A percentile compares a stretch with the other conserved stretches of the same genome.
Conservation (phyloP, 306 rosid species). For the Lotus japonicus region DNA sequence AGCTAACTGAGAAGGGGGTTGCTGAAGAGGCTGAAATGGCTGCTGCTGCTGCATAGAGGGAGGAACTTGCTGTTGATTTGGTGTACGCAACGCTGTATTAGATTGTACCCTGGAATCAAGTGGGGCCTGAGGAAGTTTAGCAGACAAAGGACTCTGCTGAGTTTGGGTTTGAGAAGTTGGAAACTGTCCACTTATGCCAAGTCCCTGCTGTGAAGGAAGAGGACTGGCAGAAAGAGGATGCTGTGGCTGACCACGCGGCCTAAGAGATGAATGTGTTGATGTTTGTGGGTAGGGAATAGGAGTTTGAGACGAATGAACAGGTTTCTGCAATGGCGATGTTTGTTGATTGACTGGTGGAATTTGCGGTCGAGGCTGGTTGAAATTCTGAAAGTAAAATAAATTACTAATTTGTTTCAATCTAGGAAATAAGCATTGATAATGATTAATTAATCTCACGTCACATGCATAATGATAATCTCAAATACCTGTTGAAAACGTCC, state of each 20-base stretch:
- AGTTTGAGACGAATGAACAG: constrained; percentile 57
- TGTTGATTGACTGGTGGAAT: constrained; percentile 54
- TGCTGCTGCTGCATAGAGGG: constrained; percentile 46
- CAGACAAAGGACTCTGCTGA: constrained; percentile 45
- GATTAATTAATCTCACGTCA: constrained; percentile 9
- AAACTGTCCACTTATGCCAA: constrained; percentile 46
- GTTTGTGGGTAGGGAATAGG: constrained; percentile 48
- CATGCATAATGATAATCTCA: background rate
- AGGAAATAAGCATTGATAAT: constrained; percentile 15
- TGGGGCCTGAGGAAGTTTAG: constrained; percentile 37
- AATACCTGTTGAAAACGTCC: constrained; percentile 55
- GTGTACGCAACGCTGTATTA: constrained; percentile 25
- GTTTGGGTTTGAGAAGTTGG: constrained; percentile 59
- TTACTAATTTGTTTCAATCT: constrained; percentile 8
- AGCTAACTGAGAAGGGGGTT: constrained; percentile 81
- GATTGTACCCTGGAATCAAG: constrained; percentile 44
- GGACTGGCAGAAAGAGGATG: constrained; percentile 54
- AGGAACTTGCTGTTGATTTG: constrained; percentile 48
- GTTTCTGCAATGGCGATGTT: constrained; percentile 55
- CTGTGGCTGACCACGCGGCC: constrained; percentile 60
- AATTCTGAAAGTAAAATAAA: constrained; percentile 43
- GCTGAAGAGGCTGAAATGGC: constrained; percentile 55
- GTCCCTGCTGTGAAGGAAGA: constrained; percentile 41
- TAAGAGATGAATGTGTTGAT: constrained; percentile 38
- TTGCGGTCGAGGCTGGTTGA: constrained; percentile 50